Percentiles rank a stretch among this genome's conserved stretches.
Evolutionary conservation across 129 eudicot genomes (phyloP).

Genomic region (Scalesia atractyloides): DNA sequence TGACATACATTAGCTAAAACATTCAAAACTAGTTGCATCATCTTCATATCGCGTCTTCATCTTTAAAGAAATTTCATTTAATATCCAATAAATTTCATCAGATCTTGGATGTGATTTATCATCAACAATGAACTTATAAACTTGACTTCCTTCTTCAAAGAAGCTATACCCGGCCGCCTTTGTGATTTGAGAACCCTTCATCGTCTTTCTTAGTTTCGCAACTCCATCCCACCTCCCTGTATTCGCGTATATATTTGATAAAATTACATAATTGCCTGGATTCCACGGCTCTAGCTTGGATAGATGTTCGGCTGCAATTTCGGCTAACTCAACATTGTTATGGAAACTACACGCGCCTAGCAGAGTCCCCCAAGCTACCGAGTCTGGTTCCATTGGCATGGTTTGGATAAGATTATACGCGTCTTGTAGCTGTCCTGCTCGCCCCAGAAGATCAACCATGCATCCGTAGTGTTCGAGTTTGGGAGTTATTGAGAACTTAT

Average conservation of each 20-base stretch:
- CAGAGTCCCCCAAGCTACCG: conserved; percentile 62
- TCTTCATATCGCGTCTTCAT: conserved; percentile 41
- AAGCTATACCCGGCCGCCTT: conserved; percentile 75
- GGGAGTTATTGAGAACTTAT: conserved; percentile 40
- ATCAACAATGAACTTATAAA: conserved; percentile 69
- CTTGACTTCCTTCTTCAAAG: conserved; percentile 58
- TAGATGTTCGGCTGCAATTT: conserved; percentile 59
- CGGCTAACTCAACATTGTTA: conserved; percentile 57
- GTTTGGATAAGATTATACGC: conserved; percentile 52
- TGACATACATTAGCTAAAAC: conserved; percentile 23
- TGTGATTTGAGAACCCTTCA: conserved; percentile 50
- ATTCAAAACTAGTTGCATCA: background rate
- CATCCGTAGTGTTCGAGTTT: conserved; percentile 79
- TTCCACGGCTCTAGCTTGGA: conserved; percentile 66
- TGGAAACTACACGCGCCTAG: conserved; percentile 74
- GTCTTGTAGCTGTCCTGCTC: conserved; percentile 53
- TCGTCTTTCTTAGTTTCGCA: conserved; percentile 59
- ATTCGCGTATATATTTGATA: conserved; percentile 69
- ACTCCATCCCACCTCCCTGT: conserved; percentile 66
- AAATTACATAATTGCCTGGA: conserved; percentile 76
- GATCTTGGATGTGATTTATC: conserved; percentile 67
- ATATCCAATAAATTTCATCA: conserved; percentile 49
- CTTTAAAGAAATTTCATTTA: conserved; percentile 38
- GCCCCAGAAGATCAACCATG: conserved; percentile 76
- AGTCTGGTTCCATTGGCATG: conserved; percentile 73